phyloP scores from a whole-genome alignment of 176 grass and related monocot species.

The Urochloa ruziziensis region DNA sequence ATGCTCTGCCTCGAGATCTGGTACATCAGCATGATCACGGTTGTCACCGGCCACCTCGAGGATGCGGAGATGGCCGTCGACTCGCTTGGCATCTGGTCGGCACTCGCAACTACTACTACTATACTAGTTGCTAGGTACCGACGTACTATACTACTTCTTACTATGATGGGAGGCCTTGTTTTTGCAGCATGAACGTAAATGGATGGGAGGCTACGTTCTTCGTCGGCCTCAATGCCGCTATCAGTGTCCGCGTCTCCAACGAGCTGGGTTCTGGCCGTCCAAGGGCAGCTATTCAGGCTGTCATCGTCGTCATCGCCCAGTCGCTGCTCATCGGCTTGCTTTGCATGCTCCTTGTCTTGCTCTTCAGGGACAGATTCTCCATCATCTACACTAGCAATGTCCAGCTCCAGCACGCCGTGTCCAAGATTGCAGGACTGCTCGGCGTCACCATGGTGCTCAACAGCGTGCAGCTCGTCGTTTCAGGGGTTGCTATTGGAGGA shows the following conservation, averaged over 20 bases:
- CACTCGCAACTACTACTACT: no score
- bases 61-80: constrained; percentile 51
- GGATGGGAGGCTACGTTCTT: constrained; percentile 65
- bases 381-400: constrained; percentile 40
- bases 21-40: constrained; percentile 48
- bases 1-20: constrained; percentile 76
- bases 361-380: constrained; percentile 33
- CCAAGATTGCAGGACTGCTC: constrained; percentile 48
- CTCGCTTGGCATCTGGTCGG: constrained; percentile 60
- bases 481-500: constrained; percentile 59
- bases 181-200: constrained; percentile 72
- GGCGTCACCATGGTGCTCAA: constrained; percentile 69
- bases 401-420: constrained; percentile 30
- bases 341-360: constrained; percentile 43
- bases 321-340: constrained; percentile 39
- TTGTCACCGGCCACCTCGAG: constrained; percentile 49
- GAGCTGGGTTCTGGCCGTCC: constrained; percentile 57
- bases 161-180: no score
- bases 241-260: constrained; percentile 63
- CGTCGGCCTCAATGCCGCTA: constrained; percentile 57
- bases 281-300: constrained; percentile 39
- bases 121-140: no score
- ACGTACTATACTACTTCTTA: no score
- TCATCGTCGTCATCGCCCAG: constrained; percentile 44
- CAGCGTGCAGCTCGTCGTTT: no score